Base-by-base conservation (phyloP, 495 filamentous ascomycete genomes). In the Trichoderma orchidacearum region DNA sequence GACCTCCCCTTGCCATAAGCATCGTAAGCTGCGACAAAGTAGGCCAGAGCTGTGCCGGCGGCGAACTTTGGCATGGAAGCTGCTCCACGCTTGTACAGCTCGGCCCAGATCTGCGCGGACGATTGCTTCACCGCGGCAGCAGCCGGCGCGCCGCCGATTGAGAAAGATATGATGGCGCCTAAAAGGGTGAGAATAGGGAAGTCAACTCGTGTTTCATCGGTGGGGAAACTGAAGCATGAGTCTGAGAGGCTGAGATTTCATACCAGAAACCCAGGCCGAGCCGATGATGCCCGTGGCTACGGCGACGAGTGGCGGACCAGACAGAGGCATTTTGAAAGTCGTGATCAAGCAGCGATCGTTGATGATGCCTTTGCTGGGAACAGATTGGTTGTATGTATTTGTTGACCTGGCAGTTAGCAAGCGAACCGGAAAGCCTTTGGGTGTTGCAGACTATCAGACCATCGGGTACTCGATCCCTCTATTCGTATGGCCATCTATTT, bases 151-250 rank as follows among this genome's bases (percentile, higher is more conserved):
- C 30, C 53, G 15, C 30, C 53, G 18, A 55, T 30, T 3, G 53
- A 34, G n/a, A 55, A 34, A 15, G 53, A 55, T 18, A 34, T 34
- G 53, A 55, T 55, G 23, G 53, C 23, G 9, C 53, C 53, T 55
- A 53, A 17, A 53, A 25, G 0, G 18, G 17, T 13, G 25, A 52
- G 13, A 23, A 23, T 1, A 54, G 0, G 28, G 0, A 31, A 34
- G 4, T 9, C 2, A 9, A 2, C n/a, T 29, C 12, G 17, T 1
- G 3, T 30, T 18, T 11, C 3, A n/a, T n/a, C n/a, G n/a, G n/a
- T n/a, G n/a, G 17, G 30, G 8, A n/a, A 30, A 2, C 3, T 25
- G 15, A n/a, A n/a, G n/a, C 13, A 25, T 27, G 0, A 25, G 18
- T 3, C 17, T 23, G 17, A 25, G 21, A 23, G 18, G 4, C 27